Conservation (phyloP, 805 yeast species). For the Cyberlindnera sargentensis region DNA sequence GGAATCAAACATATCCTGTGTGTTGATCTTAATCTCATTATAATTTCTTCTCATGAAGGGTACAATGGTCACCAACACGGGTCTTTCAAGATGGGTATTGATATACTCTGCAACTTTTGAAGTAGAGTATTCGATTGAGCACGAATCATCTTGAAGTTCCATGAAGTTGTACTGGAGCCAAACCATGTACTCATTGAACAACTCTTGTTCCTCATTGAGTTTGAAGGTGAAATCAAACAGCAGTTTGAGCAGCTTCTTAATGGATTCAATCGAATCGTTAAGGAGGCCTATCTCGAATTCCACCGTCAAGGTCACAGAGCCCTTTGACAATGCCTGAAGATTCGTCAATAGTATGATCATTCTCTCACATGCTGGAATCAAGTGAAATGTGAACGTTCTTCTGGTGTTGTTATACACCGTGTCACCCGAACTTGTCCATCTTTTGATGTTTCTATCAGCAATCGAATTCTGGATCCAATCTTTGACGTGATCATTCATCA, state of each 20-base stretch:
- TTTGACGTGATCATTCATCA: constrained; percentile 39
- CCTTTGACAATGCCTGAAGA: constrained; percentile 33
- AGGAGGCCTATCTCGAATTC: constrained; percentile 5
- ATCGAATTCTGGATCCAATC: constrained; percentile 60
- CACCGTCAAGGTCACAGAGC: constrained; percentile 13
- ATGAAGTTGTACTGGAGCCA: constrained; percentile 32
- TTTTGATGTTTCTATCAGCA: constrained; percentile 58
- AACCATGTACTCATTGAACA: constrained; percentile 34
- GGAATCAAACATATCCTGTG: constrained; percentile 16
- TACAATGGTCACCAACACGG: constrained; percentile 14
- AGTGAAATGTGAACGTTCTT: constrained; percentile 38
- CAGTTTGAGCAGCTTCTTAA: constrained; percentile 22
- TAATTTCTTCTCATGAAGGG: constrained; percentile 18
- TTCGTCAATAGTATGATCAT: constrained; percentile 39
- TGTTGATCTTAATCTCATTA: constrained; percentile 18
- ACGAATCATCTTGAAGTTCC: constrained; percentile 24
- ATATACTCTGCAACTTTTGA: constrained; percentile 24
- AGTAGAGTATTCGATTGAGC: constrained; percentile 11
- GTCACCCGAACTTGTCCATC: constrained; percentile 46
- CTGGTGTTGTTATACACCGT: constrained; percentile 43
- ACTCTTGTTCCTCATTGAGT: constrained; percentile 38
- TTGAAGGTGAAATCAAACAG: constrained; percentile 33
- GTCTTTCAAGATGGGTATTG: constrained; percentile 19
- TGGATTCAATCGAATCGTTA: constrained; percentile 7
- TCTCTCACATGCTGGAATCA: constrained; percentile 52